A percentile compares a stretch with the other conserved stretches of the same genome.
These are phyloP conservation scores for Teratosphaeria epicoccoides DNA, from an alignment of 2,329 filamentous ascomycete species.

Conservation along the genomic window DNA sequence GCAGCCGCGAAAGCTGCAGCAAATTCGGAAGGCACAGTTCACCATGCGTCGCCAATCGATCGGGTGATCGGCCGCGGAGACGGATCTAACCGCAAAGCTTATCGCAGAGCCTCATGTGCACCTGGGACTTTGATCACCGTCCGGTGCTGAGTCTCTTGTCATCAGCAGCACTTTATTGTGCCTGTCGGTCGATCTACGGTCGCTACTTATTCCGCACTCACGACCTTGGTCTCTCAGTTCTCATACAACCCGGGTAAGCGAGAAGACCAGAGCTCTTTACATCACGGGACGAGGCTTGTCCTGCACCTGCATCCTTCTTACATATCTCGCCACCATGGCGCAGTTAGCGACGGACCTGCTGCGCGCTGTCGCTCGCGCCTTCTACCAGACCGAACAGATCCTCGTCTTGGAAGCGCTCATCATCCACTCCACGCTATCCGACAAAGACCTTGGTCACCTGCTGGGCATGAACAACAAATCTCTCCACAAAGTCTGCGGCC, in stretches of 20 bases:
- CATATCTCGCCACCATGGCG: slow-evolving; percentile 25
- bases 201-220: neutral
- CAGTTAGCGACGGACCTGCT: slow-evolving; percentile 68
- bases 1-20: neutral
- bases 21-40: neutral
- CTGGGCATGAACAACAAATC: slow-evolving; percentile 87
- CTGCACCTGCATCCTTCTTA: neutral
- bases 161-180: slow-evolving; percentile 23
- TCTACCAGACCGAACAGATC: slow-evolving; percentile 77
- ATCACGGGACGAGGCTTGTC: neutral
- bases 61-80: neutral
- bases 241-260: neutral
- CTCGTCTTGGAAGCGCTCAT: slow-evolving; percentile 71
- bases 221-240: too few species aligned
- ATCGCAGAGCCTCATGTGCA: neutral
- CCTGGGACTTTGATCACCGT: neutral
- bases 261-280: neutral
- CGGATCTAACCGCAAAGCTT: slow-evolving; percentile 3
- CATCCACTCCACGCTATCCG: slow-evolving; percentile 63
- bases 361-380: slow-evolving; percentile 73
- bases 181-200: slow-evolving; percentile 5
- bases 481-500: slow-evolving; percentile 78
- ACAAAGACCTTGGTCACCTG: slow-evolving; percentile 77
- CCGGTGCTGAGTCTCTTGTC: slow-evolving; percentile 2
- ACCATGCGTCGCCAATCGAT: neutral